phyloP scores from a whole-genome alignment of 176 grass and related monocot species.

The Ensete glaucum region DNA sequence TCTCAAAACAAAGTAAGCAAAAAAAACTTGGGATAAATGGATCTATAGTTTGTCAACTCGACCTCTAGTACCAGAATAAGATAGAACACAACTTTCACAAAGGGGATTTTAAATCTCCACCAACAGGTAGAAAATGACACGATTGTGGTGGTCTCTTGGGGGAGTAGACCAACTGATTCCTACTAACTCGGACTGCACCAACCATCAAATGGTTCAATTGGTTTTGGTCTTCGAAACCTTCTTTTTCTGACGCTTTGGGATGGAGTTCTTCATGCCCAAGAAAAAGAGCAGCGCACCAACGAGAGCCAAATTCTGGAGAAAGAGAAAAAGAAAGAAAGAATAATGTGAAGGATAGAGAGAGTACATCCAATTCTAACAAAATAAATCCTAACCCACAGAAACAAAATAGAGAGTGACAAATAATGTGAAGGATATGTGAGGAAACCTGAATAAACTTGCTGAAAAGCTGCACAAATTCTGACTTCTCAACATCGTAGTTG shows the following conservation, averaged over 20 bases:
- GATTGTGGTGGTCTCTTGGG: too few species aligned
- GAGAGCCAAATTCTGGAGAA: constrained; percentile 10
- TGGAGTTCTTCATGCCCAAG: constrained; percentile 10
- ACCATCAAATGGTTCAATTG: neutral
- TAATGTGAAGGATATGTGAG: neutral
- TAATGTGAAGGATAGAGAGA: neutral
- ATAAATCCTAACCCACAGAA: neutral
- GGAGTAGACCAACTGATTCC: too few species aligned
- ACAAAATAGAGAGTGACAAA: neutral
- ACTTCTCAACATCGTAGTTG: constrained; percentile 9
- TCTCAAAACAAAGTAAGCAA: too few species aligned
- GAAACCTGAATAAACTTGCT: constrained; percentile 14
- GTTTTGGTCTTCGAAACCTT: neutral
- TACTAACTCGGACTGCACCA: too few species aligned
- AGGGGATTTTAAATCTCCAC: too few species aligned
- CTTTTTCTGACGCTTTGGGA: neutral
- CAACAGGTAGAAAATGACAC: too few species aligned
- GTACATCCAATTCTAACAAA: neutral
- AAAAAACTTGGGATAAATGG: too few species aligned
- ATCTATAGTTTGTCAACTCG: too few species aligned
- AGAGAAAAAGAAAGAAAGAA: neutral
- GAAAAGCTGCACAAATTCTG: constrained; percentile 15
- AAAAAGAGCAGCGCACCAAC: constrained; percentile 9
- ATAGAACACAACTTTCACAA: too few species aligned
- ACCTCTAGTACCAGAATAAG: too few species aligned